Percentiles rank a stretch among this genome's conserved stretches.
Evolutionary conservation across 176 grass and related monocot species (phyloP).

Genomic region (Thalia dealbata): DNA sequence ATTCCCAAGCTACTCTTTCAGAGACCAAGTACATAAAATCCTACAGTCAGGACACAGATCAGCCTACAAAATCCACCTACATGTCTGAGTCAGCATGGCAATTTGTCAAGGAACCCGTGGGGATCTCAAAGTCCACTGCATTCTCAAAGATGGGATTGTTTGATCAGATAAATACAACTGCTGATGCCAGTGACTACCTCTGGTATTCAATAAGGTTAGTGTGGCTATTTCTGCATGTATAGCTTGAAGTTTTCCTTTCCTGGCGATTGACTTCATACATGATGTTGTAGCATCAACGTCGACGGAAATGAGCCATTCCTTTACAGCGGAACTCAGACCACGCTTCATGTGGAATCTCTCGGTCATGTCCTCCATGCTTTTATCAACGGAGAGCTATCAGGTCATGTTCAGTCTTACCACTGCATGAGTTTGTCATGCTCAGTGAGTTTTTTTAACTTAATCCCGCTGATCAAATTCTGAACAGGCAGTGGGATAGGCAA

Average conservation of each 20-base stretch:
- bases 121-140: conserved; percentile 69
- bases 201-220: conserved; percentile 96
- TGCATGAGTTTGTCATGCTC: neutral
- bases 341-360: conserved; percentile 67
- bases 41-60: conserved; percentile 29
- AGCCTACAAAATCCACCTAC: conserved; percentile 23
- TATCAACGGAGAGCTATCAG: conserved; percentile 68
- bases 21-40: conserved; percentile 51
- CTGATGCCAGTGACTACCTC: conserved; percentile 93
- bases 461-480: conserved; percentile 24
- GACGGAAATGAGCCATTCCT: conserved; percentile 59
- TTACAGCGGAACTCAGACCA: conserved; percentile 54
- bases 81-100: conserved; percentile 50
- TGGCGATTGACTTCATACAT: neutral
- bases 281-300: conserved; percentile 44
- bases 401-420: conserved; percentile 26
- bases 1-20: conserved; percentile 47
- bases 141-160: conserved; percentile 59
- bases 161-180: conserved; percentile 98
- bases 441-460: conserved; percentile 8
- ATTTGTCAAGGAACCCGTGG: conserved; percentile 66
- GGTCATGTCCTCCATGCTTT: conserved; percentile 85
- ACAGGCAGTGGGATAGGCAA: conserved; percentile 53
- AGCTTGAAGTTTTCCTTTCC: neutral
- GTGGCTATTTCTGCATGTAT: neutral